Percentiles rank a stretch among this genome's conserved stretches.
Conservation (phyloP, 192 early-diverging fungal species). For the Geranomyces michiganensis region DNA sequence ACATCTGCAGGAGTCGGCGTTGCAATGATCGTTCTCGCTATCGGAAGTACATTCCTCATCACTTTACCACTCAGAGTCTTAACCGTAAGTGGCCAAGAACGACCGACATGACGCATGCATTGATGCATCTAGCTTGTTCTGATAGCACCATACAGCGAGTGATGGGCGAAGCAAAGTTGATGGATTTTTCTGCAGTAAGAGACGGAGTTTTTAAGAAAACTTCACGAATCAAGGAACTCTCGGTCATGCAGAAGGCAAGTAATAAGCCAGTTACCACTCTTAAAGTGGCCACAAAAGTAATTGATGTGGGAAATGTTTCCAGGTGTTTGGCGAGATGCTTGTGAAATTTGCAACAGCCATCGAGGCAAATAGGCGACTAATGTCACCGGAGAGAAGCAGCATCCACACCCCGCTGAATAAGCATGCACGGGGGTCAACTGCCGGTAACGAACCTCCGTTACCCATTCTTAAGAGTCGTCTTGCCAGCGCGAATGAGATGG, state of each 20-base stretch:
- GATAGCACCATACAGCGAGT: too few species aligned
- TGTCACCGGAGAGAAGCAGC: too few species aligned
- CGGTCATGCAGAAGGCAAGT: not conserved
- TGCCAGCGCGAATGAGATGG: too few species aligned
- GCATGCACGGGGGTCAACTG: too few species aligned
- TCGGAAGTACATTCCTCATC: not conserved
- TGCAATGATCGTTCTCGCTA: not conserved
- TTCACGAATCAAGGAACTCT: not conserved
- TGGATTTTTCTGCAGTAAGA: not conserved
- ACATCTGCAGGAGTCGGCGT: not conserved
- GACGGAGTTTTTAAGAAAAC: not conserved
- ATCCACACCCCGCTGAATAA: too few species aligned
- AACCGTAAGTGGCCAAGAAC: not conserved
- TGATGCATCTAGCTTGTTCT: not conserved
- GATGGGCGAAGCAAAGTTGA: not conserved
- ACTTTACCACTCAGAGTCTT: not conserved
- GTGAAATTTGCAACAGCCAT: not conserved
- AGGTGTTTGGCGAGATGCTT: not conserved
- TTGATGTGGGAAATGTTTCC: not conserved
- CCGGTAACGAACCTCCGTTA: too few species aligned
- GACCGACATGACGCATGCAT: not conserved
- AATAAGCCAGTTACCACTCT: not conserved
- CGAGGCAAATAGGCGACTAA: not conserved
- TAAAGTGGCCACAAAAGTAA: not conserved
- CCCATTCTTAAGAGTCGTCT: too few species aligned